phyloP scores from a whole-genome alignment of 164 flowering plant genomes.

The Litsea cubeba region DNA sequence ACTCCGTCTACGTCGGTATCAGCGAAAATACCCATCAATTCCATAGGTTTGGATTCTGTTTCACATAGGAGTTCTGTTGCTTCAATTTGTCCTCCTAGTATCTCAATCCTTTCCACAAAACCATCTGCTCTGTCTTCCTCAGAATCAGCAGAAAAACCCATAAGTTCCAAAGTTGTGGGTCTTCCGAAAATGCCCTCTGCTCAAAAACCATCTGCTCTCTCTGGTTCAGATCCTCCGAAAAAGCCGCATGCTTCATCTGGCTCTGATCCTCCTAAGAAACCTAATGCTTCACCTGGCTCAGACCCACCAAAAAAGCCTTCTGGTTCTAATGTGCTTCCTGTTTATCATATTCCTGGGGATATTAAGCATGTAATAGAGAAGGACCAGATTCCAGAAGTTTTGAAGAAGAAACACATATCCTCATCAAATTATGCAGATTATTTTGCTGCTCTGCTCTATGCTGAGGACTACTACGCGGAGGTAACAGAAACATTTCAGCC shows the following conservation, averaged over 20 bases:
- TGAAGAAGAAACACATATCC: constrained; percentile 19
- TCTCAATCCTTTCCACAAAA: background rate
- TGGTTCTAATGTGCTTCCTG: background rate
- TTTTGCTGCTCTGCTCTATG: constrained; percentile 35
- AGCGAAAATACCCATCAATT: background rate
- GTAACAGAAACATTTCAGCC: constrained; percentile 6
- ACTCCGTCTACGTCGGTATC: background rate
- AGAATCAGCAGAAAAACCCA: background rate
- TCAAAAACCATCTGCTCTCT: background rate
- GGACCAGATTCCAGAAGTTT: constrained; percentile 26
- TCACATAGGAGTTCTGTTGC: background rate
- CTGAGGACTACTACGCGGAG: constrained; percentile 35
- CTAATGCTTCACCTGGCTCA: background rate
- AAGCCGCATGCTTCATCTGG: background rate
- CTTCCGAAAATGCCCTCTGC: background rate
- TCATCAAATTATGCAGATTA: constrained; percentile 24
- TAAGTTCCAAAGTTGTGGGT: background rate
- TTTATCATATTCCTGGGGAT: constrained; percentile 22
- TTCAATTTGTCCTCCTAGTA: background rate
- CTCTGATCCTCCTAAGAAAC: background rate
- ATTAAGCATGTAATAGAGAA: constrained; percentile 18
- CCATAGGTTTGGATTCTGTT: background rate
- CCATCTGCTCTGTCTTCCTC: background rate
- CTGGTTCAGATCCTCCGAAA: background rate
- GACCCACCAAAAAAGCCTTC: background rate